Evolutionary conservation across 148 eudicot species (phyloP).

Genomic region (Oxyria digyna): DNA sequence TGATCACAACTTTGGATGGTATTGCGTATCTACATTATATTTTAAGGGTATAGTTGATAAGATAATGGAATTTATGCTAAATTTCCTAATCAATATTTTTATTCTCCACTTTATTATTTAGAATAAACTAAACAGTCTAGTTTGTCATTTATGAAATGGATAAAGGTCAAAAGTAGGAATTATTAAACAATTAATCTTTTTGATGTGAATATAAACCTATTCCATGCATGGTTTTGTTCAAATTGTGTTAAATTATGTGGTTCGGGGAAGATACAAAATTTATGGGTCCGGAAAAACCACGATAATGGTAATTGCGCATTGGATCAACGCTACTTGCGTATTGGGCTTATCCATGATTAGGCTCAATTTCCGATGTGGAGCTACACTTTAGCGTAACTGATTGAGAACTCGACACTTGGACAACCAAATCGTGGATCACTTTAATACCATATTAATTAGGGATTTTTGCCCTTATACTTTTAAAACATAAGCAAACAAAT

Average conservation of each 20-base stretch:
- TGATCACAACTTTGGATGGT: not conserved
- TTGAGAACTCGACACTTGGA: too few relatives aligned
- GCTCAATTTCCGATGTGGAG: too few relatives aligned
- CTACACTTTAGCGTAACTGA: too few relatives aligned
- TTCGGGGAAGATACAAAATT: too few relatives aligned
- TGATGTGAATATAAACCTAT: not conserved
- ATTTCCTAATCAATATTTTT: not conserved
- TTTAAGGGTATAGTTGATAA: not conserved
- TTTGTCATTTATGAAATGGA: not conserved
- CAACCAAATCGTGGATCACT: too few relatives aligned
- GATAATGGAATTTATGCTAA: slow-evolving; percentile 1
- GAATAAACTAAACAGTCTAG: not conserved
- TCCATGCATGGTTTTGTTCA: not conserved
- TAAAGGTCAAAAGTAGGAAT: not conserved
- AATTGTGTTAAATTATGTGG: not conserved
- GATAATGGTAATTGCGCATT: too few relatives aligned
- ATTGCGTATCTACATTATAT: not conserved
- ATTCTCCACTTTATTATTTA: not conserved
- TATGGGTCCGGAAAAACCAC: too few relatives aligned
- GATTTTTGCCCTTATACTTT: too few relatives aligned
- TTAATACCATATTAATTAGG: too few relatives aligned
- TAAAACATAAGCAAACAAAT: too few relatives aligned
- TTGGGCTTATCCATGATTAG: too few relatives aligned
- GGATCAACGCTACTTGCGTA: too few relatives aligned
- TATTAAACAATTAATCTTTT: not conserved